phyloP scores from a whole-genome alignment of 768 basidiomycete genomes.

The Boletellus emodensis region DNA sequence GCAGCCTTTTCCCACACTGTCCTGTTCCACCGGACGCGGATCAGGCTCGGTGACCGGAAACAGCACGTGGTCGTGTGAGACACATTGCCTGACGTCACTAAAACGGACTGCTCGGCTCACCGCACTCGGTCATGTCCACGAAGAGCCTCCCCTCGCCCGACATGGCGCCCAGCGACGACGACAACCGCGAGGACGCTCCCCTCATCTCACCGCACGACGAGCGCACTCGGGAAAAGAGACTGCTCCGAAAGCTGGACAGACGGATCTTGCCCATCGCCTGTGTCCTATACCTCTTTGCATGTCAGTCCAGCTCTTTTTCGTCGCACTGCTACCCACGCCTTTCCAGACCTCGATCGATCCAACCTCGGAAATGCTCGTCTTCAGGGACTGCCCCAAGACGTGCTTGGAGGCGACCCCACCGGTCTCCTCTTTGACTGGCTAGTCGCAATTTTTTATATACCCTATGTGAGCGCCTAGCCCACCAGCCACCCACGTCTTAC shows the following conservation, averaged over 20 bases:
- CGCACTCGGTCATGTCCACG: constrained; percentile 12
- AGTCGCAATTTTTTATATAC: constrained; percentile 73
- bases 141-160: constrained; percentile 10
- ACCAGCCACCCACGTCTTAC: background rate
- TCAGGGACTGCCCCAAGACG: constrained; percentile 63
- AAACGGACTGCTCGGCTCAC: too few species aligned
- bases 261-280: constrained; percentile 71
- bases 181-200: constrained; percentile 14
- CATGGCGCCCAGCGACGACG: background rate
- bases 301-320: constrained; percentile 37
- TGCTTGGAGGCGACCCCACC: constrained; percentile 62
- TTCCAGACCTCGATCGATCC: constrained; percentile 60
- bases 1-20: too few species aligned
- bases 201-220: constrained; percentile 15
- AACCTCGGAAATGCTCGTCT: constrained; percentile 79
- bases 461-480: constrained; percentile 50
- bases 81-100: too few species aligned
- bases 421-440: constrained; percentile 76
- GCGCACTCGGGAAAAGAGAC: constrained; percentile 41
- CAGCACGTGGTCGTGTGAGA: too few species aligned
- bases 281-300: constrained; percentile 73
- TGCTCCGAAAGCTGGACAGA: constrained; percentile 62
- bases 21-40: too few species aligned
- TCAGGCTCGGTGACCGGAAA: too few species aligned
- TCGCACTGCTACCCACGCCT: background rate